Percentiles rank a stretch among this genome's conserved stretches.
Conservation (phyloP, 768 basidiomycete genomes). For the Podaxis sp. region DNA sequence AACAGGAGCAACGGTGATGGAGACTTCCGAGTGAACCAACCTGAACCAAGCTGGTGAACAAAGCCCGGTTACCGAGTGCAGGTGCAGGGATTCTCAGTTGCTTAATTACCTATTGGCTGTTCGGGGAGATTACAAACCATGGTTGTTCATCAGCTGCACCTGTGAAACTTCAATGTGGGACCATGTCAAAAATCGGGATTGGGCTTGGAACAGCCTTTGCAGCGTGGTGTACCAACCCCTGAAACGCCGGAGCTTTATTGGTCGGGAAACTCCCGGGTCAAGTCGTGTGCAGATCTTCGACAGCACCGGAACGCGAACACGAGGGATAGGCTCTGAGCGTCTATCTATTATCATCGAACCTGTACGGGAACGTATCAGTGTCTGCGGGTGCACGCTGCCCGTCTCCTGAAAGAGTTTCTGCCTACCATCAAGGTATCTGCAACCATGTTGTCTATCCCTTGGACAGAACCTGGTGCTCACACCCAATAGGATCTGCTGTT, state of each 20-base stretch:
- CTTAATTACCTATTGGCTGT: background rate
- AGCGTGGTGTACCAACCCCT: background rate
- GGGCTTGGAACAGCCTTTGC: background rate
- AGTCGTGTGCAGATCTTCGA: slow-evolving; percentile 3
- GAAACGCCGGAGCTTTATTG: background rate
- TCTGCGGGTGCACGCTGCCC: background rate
- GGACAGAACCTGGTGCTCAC: background rate
- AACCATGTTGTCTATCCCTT: background rate
- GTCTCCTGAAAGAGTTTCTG: background rate
- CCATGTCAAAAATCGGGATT: slow-evolving; percentile 1
- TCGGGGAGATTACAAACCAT: slow-evolving; percentile 1
- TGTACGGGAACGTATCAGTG: too few relatives aligned
- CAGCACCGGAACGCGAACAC: background rate
- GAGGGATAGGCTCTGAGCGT: background rate
- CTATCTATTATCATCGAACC: background rate
- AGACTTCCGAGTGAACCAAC: background rate
- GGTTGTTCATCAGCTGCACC: background rate
- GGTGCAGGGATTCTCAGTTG: background rate
- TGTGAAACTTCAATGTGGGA: background rate
- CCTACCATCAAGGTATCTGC: background rate
- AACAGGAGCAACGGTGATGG: background rate
- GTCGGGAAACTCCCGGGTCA: background rate
- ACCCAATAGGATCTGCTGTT: background rate
- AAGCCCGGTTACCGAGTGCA: background rate
- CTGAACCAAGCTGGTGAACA: background rate